phyloP scores from a whole-genome alignment of 805 yeast genomes.

The Hanseniaspora meyeri region DNA sequence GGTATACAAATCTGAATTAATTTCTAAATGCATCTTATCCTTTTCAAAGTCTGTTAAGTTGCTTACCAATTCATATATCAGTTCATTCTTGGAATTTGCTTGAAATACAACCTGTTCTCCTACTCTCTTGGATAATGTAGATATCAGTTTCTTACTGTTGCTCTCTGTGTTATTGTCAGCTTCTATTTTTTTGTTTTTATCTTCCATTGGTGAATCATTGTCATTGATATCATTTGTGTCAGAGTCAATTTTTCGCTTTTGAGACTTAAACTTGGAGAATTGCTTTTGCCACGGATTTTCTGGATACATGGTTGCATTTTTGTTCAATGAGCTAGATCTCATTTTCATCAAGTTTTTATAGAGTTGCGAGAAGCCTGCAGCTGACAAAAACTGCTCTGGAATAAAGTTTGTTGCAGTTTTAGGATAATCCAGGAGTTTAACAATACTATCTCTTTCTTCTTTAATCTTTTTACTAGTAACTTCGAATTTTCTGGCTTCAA shows the following conservation, averaged over 20 bases:
- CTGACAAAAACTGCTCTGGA: constrained; percentile 62
- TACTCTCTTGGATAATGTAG: not conserved
- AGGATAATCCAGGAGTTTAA: constrained; percentile 77
- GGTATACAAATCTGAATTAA: constrained; percentile 17
- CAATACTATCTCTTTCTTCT: constrained; percentile 63
- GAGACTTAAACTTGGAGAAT: constrained; percentile 27
- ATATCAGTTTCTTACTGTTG: constrained; percentile 21
- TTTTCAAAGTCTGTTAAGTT: constrained; percentile 8
- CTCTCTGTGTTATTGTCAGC: constrained; percentile 16
- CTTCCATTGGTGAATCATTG: not conserved
- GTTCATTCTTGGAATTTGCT: constrained; percentile 4
- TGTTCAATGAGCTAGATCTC: constrained; percentile 34
- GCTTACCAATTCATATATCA: not conserved
- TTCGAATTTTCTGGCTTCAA: constrained; percentile 87
- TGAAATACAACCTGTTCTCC: not conserved
- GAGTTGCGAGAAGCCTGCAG: constrained; percentile 80
- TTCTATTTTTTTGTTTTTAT: constrained; percentile 17
- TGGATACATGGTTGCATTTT: constrained; percentile 35
- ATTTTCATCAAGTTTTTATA: constrained; percentile 67
- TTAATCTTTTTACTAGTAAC: constrained; percentile 82
- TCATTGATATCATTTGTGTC: not conserved
- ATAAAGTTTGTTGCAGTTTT: constrained; percentile 52
- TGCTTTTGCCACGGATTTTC: constrained; percentile 36
- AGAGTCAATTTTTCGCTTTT: constrained; percentile 16
- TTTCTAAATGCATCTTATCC: constrained; percentile 8